These are phyloP conservation scores for Fusarium humuli DNA, from an alignment of 2,329 filamentous ascomycete species.

Conservation along the genomic window DNA sequence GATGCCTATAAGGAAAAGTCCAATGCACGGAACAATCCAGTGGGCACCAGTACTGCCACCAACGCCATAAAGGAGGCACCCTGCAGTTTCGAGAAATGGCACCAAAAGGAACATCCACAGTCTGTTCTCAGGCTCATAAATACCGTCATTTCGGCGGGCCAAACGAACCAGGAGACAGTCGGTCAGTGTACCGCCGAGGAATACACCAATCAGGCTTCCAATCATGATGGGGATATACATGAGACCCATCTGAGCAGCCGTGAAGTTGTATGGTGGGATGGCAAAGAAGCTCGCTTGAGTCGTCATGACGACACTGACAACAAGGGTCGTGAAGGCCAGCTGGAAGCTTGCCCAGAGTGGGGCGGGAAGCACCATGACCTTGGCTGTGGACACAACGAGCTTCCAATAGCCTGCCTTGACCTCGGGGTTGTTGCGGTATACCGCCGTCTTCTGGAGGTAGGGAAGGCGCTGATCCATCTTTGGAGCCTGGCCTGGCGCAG, in stretches of 20 bases:
- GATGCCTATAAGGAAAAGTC: background rate
- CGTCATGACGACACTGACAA: too few species aligned
- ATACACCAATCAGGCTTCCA: conserved; percentile 14
- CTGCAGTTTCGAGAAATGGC: too few species aligned
- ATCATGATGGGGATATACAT: conserved; percentile 40
- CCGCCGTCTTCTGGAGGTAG: too few species aligned
- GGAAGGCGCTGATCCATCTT: too few species aligned
- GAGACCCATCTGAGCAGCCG: conserved; percentile 25
- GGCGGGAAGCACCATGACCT: too few species aligned
- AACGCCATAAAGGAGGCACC: background rate
- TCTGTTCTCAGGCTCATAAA: conserved; percentile 37
- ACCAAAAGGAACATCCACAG: conserved; percentile 30
- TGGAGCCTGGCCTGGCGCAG: too few species aligned
- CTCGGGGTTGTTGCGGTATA: too few species aligned
- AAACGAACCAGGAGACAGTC: conserved; percentile 34
- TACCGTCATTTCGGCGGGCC: conserved; percentile 24
- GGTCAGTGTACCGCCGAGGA: conserved; percentile 24
- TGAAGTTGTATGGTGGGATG: conserved; percentile 28
- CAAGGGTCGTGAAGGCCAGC: too few species aligned
- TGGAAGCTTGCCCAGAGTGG: too few species aligned
- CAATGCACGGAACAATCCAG: background rate
- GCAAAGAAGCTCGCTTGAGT: conserved; percentile 22
- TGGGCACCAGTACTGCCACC: background rate
- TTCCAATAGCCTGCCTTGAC: too few species aligned
- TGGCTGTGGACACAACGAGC: too few species aligned